phyloP scores from a whole-genome alignment of 2,329 filamentous ascomycete genomes.

The Corniculantispora saksenae region DNA sequence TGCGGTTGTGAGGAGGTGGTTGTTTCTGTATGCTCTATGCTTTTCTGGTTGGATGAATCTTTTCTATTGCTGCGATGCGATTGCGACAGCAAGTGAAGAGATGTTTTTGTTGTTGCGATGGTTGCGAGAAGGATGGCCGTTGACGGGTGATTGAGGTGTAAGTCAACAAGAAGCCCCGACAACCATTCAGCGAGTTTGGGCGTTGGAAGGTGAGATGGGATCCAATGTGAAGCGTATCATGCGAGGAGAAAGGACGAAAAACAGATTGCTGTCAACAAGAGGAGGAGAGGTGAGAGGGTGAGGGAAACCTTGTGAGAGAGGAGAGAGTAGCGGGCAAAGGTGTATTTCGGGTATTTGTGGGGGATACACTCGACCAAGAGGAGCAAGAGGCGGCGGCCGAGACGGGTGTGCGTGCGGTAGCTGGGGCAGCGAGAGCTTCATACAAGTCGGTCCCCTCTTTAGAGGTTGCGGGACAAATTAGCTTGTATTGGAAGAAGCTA shows the following conservation, averaged over 20 bases:
- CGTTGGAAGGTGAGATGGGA: not conserved
- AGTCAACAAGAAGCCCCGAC: not conserved
- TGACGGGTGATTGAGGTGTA: no score
- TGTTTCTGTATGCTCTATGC: not conserved
- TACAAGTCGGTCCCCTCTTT: not conserved
- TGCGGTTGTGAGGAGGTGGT: conserved; percentile 14
- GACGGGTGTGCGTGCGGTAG: conserved; percentile 6
- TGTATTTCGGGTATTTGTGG: conserved; percentile 19
- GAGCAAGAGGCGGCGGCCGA: no score
- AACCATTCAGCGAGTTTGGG: not conserved
- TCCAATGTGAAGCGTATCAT: not conserved
- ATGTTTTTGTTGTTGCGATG: not conserved
- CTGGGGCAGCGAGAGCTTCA: conserved; percentile 14
- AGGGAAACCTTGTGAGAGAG: not conserved
- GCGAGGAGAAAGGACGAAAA: not conserved
- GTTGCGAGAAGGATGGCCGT: no score
- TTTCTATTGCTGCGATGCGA: not conserved
- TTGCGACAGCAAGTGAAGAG: not conserved
- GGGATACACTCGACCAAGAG: conserved; percentile 8
- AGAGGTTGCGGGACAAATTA: not conserved
- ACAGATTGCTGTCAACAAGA: not conserved
- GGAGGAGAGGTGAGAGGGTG: not conserved
- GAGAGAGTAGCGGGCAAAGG: conserved; percentile 8
- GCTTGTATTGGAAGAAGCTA: not conserved
- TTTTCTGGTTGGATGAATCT: not conserved